A percentile compares a stretch with the other conserved stretches of the same genome.
phyloP scores from a whole-genome alignment of 2,329 filamentous ascomycete species.

The Pseudocercospora musae region DNA sequence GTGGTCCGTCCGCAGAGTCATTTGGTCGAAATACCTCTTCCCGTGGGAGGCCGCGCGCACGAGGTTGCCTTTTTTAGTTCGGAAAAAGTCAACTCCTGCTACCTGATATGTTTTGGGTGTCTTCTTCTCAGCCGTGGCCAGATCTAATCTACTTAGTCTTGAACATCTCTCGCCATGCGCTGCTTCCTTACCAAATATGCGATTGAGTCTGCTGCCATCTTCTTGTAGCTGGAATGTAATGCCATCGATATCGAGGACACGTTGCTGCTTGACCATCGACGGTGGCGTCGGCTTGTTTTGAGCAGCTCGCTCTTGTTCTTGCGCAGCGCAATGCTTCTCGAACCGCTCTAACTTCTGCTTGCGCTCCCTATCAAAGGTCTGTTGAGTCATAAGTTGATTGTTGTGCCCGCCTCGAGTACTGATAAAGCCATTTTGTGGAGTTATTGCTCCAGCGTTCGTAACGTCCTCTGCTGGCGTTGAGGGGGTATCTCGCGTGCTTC shows the following conservation, averaged over 20 bases:
- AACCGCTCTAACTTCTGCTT: constrained; percentile 68
- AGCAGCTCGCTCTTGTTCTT: constrained; percentile 58
- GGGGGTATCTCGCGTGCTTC: constrained; percentile 19
- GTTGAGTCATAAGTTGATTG: constrained; percentile 77
- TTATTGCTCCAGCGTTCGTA: constrained; percentile 13
- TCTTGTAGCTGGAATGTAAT: constrained; percentile 70
- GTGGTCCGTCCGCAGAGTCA: background rate
- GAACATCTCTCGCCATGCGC: background rate
- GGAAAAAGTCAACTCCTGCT: constrained; percentile 76
- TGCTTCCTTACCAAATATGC: constrained; percentile 61
- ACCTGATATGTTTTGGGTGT: constrained; percentile 73
- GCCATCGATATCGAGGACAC: constrained; percentile 67
- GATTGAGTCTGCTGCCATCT: constrained; percentile 78
- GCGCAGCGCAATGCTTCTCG: constrained; percentile 57
- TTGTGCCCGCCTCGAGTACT: constrained; percentile 67
- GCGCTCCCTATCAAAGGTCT: constrained; percentile 70
- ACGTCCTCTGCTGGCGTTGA: constrained; percentile 16
- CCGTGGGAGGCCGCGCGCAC: constrained; percentile 51
- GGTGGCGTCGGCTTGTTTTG: constrained; percentile 42
- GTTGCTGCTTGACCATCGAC: constrained; percentile 21
- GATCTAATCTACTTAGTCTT: constrained; percentile 23
- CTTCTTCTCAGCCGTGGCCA: constrained; percentile 33
- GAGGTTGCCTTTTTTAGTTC: constrained; percentile 85
- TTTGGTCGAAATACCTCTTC: constrained; percentile 19
- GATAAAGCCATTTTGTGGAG: constrained; percentile 56